A percentile compares a stretch with the other conserved stretches of the same genome.
Conservation (phyloP, 148 eudicot genomes). For the Fagopyrum tataricum region DNA sequence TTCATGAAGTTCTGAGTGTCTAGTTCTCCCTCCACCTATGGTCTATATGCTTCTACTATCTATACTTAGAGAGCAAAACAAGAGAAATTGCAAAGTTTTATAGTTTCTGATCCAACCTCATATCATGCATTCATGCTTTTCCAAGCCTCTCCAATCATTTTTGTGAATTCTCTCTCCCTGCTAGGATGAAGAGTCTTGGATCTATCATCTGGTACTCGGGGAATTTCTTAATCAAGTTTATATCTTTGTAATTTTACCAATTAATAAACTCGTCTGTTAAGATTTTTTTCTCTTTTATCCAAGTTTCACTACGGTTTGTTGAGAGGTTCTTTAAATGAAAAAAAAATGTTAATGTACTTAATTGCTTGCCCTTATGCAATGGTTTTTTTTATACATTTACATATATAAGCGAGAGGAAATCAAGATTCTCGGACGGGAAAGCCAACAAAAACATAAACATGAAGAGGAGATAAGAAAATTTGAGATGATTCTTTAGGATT, state of each 20-base stretch:
- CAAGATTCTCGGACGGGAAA: slow-evolving; percentile 90
- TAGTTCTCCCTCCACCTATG: slow-evolving; percentile 87
- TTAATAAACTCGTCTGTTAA: too few relatives aligned
- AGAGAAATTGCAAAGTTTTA: neutral
- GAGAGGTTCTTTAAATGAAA: too few relatives aligned
- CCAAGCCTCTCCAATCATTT: slow-evolving; percentile 69
- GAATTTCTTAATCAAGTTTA: too few relatives aligned
- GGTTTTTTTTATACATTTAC: neutral
- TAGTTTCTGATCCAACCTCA: neutral
- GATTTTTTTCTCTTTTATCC: too few relatives aligned
- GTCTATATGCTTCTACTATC: slow-evolving; percentile 43
- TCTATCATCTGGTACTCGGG: too few relatives aligned
- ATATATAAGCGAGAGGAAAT: slow-evolving; percentile 88
- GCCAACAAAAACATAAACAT: slow-evolving; percentile 72
- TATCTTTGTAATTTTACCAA: too few relatives aligned
- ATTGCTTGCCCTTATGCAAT: neutral
- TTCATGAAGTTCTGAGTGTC: slow-evolving; percentile 98
- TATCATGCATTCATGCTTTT: slow-evolving; percentile 18
- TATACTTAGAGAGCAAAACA: neutral
- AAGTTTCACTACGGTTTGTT: too few relatives aligned
- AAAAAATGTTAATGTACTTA: too few relatives aligned
- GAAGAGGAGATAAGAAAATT: slow-evolving; percentile 86
- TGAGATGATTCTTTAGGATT: slow-evolving; percentile 41
- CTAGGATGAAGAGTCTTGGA: slow-evolving; percentile 44
- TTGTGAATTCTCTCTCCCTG: slow-evolving; percentile 61